phyloP scores from a whole-genome alignment of 371 early-diverging fungal genomes.

The Entomophthora muscae region DNA sequence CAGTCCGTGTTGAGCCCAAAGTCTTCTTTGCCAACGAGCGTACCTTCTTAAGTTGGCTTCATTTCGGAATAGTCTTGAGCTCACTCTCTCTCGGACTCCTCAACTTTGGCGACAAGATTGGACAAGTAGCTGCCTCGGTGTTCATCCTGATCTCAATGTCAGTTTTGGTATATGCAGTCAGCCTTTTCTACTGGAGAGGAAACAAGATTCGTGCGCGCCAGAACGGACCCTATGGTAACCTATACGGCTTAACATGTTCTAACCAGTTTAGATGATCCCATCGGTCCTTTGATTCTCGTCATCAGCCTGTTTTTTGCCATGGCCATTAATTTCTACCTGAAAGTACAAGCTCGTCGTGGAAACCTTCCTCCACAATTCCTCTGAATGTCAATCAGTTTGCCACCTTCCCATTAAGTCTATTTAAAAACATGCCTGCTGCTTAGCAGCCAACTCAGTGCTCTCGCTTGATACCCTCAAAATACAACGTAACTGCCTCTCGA shows the following conservation, averaged over 20 bases:
- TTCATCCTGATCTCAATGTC: slow-evolving; percentile 64
- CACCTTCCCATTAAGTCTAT: no score
- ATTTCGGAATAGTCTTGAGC: slow-evolving; percentile 52
- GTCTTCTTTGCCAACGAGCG: slow-evolving; percentile 99
- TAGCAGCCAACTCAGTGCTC: no score
- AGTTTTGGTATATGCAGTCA: slow-evolving; percentile 78
- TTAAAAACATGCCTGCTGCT: no score
- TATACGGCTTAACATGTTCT: slow-evolving; percentile 9
- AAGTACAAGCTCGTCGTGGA: slow-evolving; percentile 7
- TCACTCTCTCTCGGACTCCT: slow-evolving; percentile 63
- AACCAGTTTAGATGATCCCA: slow-evolving; percentile 24
- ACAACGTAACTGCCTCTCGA: no score
- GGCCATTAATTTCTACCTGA: slow-evolving; percentile 39
- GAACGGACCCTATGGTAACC: slow-evolving; percentile 46
- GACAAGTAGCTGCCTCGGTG: slow-evolving; percentile 52
- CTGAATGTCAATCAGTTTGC: no score
- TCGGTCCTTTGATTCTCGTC: slow-evolving; percentile 77
- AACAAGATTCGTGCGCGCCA: slow-evolving; percentile 44
- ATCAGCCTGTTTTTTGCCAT: slow-evolving; percentile 75
- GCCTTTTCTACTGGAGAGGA: slow-evolving; percentile 87
- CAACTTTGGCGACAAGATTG: slow-evolving; percentile 67
- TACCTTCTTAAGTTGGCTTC: slow-evolving; percentile 89
- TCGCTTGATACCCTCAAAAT: no score
- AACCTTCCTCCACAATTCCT: slow-evolving; percentile 6
- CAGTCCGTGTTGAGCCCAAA: slow-evolving; percentile 95